Evolutionary conservation across 305 asterid genomes (phyloP).

Genomic region (Fraxinus xanthoxyloides): DNA sequence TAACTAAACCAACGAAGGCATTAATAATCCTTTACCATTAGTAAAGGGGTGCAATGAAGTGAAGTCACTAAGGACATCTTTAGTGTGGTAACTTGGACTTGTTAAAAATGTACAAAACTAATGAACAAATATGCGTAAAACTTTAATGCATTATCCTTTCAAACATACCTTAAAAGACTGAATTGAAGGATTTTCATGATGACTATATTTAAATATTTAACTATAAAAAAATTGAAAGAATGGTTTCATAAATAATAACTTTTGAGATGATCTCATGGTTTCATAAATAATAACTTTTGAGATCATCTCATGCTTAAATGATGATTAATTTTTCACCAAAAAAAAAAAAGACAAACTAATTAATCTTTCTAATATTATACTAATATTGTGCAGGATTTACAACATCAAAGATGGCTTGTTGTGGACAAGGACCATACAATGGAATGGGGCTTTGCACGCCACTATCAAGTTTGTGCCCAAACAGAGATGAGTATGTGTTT

Average conservation of each 20-base stretch:
- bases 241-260: background rate
- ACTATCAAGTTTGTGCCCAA: slow-evolving; percentile 58
- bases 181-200: background rate
- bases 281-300: background rate
- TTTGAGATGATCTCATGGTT: background rate
- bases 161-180: background rate
- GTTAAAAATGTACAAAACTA: background rate
- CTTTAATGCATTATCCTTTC: background rate
- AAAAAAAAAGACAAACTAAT: background rate
- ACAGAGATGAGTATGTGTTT: slow-evolving; percentile 58
- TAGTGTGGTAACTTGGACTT: background rate
- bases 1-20: background rate
- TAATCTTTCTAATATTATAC: background rate
- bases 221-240: background rate
- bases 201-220: background rate
- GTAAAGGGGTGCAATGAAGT: background rate
- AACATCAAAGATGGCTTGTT: slow-evolving; percentile 70
- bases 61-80: background rate
- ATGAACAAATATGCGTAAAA: background rate
- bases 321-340: background rate
- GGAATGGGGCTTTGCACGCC: slow-evolving; percentile 80
- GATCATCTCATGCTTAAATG: background rate
- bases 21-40: background rate
- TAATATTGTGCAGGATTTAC: slow-evolving; percentile 45
- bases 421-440: slow-evolving; percentile 82